Base-by-base conservation (phyloP, 106 monocot species). In the Dioscorea zingiberensis region DNA sequence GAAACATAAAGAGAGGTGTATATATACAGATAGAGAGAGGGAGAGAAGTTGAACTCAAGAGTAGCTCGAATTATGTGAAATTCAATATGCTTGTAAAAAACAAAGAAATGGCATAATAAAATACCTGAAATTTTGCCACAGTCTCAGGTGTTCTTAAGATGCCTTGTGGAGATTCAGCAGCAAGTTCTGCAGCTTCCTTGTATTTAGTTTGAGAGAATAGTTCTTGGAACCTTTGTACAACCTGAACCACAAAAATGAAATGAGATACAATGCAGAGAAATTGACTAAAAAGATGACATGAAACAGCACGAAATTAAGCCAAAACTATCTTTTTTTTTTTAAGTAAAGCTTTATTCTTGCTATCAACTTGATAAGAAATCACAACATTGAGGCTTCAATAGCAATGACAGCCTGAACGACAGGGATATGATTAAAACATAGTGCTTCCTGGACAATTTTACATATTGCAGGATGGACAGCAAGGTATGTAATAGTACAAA, bases 141-240 rank as follows among this genome's bases (percentile, higher is more conserved):
- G 91, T 97, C 13, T 97, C 95, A 3, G 91, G 91, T 59, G 95
- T 97, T 65, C 95, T 72, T 21, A 97, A 81, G 60, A 97, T 76
- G 66, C 86, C 91, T 68, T 97, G 91, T 47, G 95, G 95, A 80
- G 95, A 97, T 25, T 97, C 95, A 55, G 95, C 91, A 72, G 95
- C 95, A 76, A 97, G 88, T 72, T 97, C 95, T 60, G 95, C 95
- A 59, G 95, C 95, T 80, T 97, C 91, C 74, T 97, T 97, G 60
- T 97, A 97, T 60, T 97, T 97, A 19, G 88, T 97, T 64, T 97
- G 95, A 26, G 95, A 87, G 74, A 97, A 97, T 29, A 97, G 58
- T 62, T 97, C 91, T 47, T 97, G 91, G 45, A 97, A 97, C 63
- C 95, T 85, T 58, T 97, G 91, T 21, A 97, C 95, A 59, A 97